A percentile compares a stretch with the other conserved stretches of the same genome.
These are phyloP conservation scores for Casuarina equisetifolia DNA, from an alignment of 306 rosid genomes.

Conservation along the genomic window DNA sequence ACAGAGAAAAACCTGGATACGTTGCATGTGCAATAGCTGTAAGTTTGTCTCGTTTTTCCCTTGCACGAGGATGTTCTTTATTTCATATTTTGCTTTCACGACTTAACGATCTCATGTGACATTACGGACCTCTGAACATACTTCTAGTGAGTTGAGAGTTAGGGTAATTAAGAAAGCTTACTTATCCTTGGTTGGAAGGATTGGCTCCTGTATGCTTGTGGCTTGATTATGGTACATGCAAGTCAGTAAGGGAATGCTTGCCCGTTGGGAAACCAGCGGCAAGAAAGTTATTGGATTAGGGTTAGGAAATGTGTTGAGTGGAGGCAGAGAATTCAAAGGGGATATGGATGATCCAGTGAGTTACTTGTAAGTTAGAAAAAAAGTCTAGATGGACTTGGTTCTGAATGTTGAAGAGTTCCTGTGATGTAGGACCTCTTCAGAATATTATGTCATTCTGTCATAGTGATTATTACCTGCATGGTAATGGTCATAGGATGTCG, in stretches of 20 bases:
- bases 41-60: slow-evolving; percentile 38
- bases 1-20: slow-evolving; percentile 80
- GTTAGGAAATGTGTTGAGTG: neutral
- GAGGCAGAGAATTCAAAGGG: neutral
- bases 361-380: neutral
- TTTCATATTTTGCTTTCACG: slow-evolving; percentile 7
- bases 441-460: too few species aligned
- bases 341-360: neutral
- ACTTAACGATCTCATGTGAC: neutral
- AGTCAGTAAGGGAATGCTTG: neutral
- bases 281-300: neutral
- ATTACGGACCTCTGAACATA: neutral
- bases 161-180: neutral
- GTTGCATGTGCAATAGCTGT: slow-evolving; percentile 78
- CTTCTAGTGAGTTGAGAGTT: too few species aligned
- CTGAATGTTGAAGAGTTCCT: too few species aligned
- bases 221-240: neutral
- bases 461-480: too few species aligned
- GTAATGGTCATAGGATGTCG: neutral
- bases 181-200: neutral
- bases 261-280: neutral
- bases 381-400: neutral
- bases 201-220: neutral
- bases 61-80: neutral
- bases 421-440: too few species aligned